Conservation (phyloP, 768 basidiomycete species). For the Termitomyces heimii region DNA sequence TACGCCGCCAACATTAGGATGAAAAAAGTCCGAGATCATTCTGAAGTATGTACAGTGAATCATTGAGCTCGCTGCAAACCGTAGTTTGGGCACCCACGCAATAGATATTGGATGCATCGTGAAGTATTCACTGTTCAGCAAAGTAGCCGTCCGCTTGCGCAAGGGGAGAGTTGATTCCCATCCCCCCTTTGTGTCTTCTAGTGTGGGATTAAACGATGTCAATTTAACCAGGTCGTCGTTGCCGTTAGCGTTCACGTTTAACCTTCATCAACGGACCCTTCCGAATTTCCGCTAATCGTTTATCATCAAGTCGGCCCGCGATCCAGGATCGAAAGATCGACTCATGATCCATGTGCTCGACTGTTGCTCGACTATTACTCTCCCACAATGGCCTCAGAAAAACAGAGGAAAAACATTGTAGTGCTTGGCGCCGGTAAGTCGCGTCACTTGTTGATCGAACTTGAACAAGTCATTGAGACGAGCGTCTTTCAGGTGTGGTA, state of each 20-base stretch:
- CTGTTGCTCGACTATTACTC: not conserved
- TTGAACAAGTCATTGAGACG: not conserved
- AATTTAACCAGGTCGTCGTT: not conserved
- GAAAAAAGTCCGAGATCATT: conserved; percentile 97
- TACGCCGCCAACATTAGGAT: conserved; percentile 90
- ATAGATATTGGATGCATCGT: conserved; percentile 30
- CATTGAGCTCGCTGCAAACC: not conserved
- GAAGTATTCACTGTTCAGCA: not conserved
- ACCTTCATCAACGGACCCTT: not conserved
- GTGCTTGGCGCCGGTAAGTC: conserved; percentile 18
- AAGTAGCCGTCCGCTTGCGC: not conserved
- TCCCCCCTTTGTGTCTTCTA: not conserved
- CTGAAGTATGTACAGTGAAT: conserved; percentile 33
- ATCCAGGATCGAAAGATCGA: not conserved
- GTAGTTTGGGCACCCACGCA: conserved; percentile 22
- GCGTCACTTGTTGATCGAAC: not conserved
- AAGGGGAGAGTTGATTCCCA: not conserved
- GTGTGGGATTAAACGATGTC: not conserved
- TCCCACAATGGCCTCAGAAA: not conserved
- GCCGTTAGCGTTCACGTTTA: not conserved
- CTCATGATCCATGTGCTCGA: not conserved
- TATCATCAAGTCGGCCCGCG: not conserved
- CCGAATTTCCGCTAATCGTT: not conserved
- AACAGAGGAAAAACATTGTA: conserved; percentile 7
- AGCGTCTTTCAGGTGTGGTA: conserved; percentile 52